Base-by-base conservation (phyloP, 257 asterid genomes). In the Gynochthodes officinalis region DNA sequence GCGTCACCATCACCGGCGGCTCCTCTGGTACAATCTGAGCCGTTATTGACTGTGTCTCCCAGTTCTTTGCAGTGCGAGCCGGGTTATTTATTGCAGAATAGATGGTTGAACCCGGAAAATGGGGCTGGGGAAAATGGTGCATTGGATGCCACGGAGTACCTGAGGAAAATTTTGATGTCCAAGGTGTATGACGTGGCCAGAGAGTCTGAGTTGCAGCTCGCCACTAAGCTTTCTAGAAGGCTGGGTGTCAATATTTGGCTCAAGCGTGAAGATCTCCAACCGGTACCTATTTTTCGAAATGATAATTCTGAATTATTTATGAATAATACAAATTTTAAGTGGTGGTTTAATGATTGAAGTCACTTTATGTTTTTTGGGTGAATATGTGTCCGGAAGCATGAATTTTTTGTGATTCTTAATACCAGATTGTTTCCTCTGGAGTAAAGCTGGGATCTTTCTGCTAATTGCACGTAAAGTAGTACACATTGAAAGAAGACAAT, bases 111-210 rank as follows among this genome's bases (percentile, higher is more conserved):
- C 50, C 69, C 1, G 33, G 69, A 64, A 21, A 23, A 13, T 59
- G 46, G 54, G 61, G 82, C 59, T 30, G 85, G 64, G 19, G 74
- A 32, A 11, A 75, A 28, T 48, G 76, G 78, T 15, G 80, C 82
- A 2, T 59, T 80, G 92, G 80, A 27, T 57, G 87, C 84, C 3
- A 87, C 89, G 90, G 96, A 89, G 48, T 94, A 94, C 78, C 83
- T 94, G 82, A 91, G 95, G 14, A 87, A 85, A 69, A 94, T 94
- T 25, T 82, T 94, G 83, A 72, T 88, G 70, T 84, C 97, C n/a
- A 89, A 88, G 85, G 98, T 94, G 77, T 94, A 94, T 73, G 98
- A 94, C 65, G 95, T 91, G 83, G 96, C 97, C 64, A 50, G 78
- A 40, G 98, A 91, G 76, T 78, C 98, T 44, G 96, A 97, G 3